Percentiles rank a stretch among this genome's conserved stretches.
These are phyloP conservation scores for Arachnopeziza araneosa DNA, from an alignment of 2,329 filamentous ascomycete species.

Conservation along the genomic window DNA sequence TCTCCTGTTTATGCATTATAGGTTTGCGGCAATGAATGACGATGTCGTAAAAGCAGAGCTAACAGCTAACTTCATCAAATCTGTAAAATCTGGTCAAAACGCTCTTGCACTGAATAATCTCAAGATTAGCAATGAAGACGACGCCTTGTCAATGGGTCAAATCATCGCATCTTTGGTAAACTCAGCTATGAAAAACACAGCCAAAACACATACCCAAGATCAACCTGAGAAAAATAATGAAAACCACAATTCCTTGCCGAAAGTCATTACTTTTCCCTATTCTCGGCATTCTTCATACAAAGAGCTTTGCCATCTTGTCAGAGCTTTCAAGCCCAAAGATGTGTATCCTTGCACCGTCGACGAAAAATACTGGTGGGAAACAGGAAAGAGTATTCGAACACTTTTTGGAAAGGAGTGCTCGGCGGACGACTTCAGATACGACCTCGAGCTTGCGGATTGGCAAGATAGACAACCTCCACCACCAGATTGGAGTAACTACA, in stretches of 20 bases:
- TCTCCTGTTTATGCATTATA: constrained; percentile 8
- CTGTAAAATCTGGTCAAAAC: constrained; percentile 18
- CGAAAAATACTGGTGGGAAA: constrained; percentile 53
- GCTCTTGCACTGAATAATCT: constrained; percentile 24
- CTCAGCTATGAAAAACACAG: background rate
- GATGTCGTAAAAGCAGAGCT: constrained; percentile 32
- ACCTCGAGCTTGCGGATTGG: constrained; percentile 48
- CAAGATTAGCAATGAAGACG: constrained; percentile 6
- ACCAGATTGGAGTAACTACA: constrained; percentile 8
- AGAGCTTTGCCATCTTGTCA: constrained; percentile 69
- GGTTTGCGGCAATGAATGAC: constrained; percentile 21
- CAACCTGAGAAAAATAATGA: background rate
- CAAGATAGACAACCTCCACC: background rate
- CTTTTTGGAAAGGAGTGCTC: constrained; percentile 71
- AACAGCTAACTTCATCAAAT: constrained; percentile 14
- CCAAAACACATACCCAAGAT: background rate
- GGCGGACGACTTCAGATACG: constrained; percentile 55
- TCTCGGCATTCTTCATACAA: constrained; percentile 83
- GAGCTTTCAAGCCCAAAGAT: constrained; percentile 65
- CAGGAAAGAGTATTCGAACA: constrained; percentile 53
- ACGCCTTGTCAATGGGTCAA: background rate
- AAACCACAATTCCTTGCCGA: constrained; percentile 11
- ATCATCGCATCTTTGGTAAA: background rate
- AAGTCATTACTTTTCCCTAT: constrained; percentile 64
- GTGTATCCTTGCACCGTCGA: constrained; percentile 79